Evolutionary conservation across 345 rosid species (phyloP).

Genomic region (Trapa bicornis): DNA sequence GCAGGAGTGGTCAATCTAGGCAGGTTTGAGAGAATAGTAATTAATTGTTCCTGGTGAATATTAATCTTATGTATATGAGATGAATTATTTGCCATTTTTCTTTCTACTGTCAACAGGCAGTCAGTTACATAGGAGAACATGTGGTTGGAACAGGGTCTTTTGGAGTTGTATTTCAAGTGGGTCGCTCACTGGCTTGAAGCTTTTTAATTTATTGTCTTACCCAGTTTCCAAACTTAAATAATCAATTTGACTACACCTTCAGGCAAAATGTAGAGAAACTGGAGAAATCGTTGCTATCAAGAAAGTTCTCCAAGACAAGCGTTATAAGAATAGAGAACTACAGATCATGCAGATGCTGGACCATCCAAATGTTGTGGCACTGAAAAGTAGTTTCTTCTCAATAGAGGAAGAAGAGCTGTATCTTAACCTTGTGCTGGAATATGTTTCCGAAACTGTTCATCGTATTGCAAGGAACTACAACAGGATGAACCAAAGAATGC

Average conservation of each 20-base stretch:
- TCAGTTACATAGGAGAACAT: slow-evolving; percentile 84
- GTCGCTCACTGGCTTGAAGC: slow-evolving; percentile 11
- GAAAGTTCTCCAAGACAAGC: slow-evolving; percentile 95
- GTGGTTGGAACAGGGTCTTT: slow-evolving; percentile 97
- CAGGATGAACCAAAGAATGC: slow-evolving; percentile 76
- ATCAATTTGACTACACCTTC: slow-evolving; percentile 9
- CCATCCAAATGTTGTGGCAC: slow-evolving; percentile 83
- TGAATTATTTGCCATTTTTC: slow-evolving; percentile 5
- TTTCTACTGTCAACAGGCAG: slow-evolving; percentile 39
- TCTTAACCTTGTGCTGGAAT: slow-evolving; percentile 91
- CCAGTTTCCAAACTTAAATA: not conserved
- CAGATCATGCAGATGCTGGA: slow-evolving; percentile 88
- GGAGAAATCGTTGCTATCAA: slow-evolving; percentile 92
- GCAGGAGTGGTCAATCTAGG: slow-evolving; percentile 82
- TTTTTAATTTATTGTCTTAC: not conserved
- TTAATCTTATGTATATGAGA: slow-evolving; percentile 6
- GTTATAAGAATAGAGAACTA: slow-evolving; percentile 91
- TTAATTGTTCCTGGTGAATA: slow-evolving; percentile 4
- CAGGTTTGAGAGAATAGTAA: slow-evolving; percentile 37
- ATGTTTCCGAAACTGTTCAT: slow-evolving; percentile 82
- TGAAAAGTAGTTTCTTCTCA: slow-evolving; percentile 84
- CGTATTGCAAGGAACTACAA: slow-evolving; percentile 72
- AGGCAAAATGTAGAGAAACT: slow-evolving; percentile 97
- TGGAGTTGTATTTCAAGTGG: slow-evolving; percentile 90
- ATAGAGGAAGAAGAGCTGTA: slow-evolving; percentile 93